phyloP scores from a whole-genome alignment of 352 stramenopile species.

The Phytophthora crassamura region DNA sequence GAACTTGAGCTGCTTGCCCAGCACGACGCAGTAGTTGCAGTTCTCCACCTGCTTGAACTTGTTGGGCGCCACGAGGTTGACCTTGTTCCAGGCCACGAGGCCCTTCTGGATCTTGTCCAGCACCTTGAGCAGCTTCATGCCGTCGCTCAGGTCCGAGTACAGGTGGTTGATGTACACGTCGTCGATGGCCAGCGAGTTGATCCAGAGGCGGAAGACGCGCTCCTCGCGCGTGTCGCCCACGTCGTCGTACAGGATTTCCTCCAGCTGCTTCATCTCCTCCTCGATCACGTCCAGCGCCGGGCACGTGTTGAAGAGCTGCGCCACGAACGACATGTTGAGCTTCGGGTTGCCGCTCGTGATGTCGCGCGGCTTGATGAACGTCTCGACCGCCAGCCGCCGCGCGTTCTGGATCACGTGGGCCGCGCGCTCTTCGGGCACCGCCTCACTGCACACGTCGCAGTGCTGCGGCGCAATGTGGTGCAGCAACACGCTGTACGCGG shows the following conservation, averaged over 20 bases:
- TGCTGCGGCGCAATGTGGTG: conserved; percentile 84
- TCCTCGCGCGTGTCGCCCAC: conserved; percentile 88
- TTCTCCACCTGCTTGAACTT: conserved; percentile 92
- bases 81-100: conserved; percentile 89
- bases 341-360: conserved; percentile 94
- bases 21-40: conserved; percentile 90
- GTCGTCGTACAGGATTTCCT: conserved; percentile 91
- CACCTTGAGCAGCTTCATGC: conserved; percentile 90
- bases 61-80: conserved; percentile 90
- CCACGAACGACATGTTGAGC: conserved; percentile 92
- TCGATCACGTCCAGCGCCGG: conserved; percentile 83
- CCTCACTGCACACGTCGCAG: conserved; percentile 73
- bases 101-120: conserved; percentile 92
- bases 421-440: conserved; percentile 64
- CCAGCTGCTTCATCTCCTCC: conserved; percentile 86
- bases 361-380: conserved; percentile 93
- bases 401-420: conserved; percentile 88
- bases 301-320: conserved; percentile 93
- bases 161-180: conserved; percentile 92
- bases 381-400: conserved; percentile 83
- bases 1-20: conserved; percentile 90
- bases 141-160: conserved; percentile 90
- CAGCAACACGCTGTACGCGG: conserved; percentile 88
- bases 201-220: conserved; percentile 93
- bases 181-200: conserved; percentile 92